Evolutionary conservation across 345 rosid genomes (phyloP).

Genomic region (Gossypium thurberi): DNA sequence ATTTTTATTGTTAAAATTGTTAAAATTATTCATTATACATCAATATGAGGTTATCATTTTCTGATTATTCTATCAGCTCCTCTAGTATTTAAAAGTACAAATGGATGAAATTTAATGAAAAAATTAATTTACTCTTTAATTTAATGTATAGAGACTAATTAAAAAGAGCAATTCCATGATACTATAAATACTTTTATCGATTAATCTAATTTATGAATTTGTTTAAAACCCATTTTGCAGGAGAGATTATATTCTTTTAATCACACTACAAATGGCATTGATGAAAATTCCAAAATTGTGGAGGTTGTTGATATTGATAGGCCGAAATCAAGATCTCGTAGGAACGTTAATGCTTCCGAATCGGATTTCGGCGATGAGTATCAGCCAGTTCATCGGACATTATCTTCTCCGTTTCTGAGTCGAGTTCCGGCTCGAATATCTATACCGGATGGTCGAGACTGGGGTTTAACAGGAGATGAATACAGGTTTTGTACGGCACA

Average conservation of each 20-base stretch:
- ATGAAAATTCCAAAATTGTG: not conserved
- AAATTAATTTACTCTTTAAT: fast-evolving
- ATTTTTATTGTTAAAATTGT: no score
- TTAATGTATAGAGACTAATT: no score
- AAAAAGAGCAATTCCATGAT: no score
- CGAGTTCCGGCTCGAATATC: not conserved
- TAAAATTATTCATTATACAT: no score
- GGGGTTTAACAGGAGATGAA: not conserved
- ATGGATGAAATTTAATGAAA: no score
- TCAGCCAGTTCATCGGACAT: not conserved
- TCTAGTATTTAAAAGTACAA: fast-evolving
- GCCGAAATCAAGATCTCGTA: not conserved
- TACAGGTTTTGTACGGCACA: not conserved
- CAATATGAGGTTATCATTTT: fast-evolving
- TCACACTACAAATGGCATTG: not conserved
- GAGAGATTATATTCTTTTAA: not conserved
- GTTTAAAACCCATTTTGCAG: not conserved
- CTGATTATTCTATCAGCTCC: fast-evolving
- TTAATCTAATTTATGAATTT: no score
- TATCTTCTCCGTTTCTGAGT: not conserved
- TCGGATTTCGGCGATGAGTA: not conserved
- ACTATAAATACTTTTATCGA: no score
- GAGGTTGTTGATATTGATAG: not conserved
- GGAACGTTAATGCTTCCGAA: not conserved
- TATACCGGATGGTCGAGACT: not conserved